Base-by-base conservation (phyloP, 1,139 yeast species). In the Suhomyces bokatorum region DNA sequence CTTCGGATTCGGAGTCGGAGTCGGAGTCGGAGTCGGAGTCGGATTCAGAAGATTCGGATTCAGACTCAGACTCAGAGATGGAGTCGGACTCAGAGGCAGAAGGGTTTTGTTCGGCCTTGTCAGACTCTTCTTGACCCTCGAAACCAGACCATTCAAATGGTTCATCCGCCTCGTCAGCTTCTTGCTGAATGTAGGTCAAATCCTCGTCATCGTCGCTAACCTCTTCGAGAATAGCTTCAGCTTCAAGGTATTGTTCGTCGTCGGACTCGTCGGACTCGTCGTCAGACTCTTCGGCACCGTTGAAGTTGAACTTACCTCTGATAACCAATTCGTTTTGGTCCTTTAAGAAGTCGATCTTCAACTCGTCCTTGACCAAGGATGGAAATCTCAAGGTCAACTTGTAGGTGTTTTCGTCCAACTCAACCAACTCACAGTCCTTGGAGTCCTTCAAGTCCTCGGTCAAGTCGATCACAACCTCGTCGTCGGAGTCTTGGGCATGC, bases 341-440 rank as follows among this genome's bases (percentile, higher is more conserved):
- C 58, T 71, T 74, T 53, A 67, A 62, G 57, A 71, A 74, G 47
- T 71, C 70, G 45, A 74, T 62, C 47, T 70, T 70, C 49, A 73
- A 62, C 52, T 71, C 77, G 39, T 73, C 77, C 56, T 67, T 68
- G 41, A 69, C 66, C 43, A 74, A 58, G 13, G 77, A 68, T 29
- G 78, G 78, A 45, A 74, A 70, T 57, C 78, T 67, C 48, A 74
- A 62, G 50, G 61, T 66, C 54, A 74, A 67, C 53, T 70, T 70
- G 59, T 73, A 75, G 17, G 69, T 67, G 48, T 67, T 61, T 36
- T 70, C 74, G 48, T 72, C 71, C 26, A 69, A 54, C 52, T 73
- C 70, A 35, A 64, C 58, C 53, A 74, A 66, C 57, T 73, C 77
- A 56, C 75, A 73, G 56, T 74, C 79, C 52, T 71, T 73, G 43